Percentiles rank a stretch among this genome's conserved stretches.
These are phyloP conservation scores for Lecanicillium sp. DNA, from an alignment of 2,329 filamentous ascomycete species.

Conservation along the genomic window DNA sequence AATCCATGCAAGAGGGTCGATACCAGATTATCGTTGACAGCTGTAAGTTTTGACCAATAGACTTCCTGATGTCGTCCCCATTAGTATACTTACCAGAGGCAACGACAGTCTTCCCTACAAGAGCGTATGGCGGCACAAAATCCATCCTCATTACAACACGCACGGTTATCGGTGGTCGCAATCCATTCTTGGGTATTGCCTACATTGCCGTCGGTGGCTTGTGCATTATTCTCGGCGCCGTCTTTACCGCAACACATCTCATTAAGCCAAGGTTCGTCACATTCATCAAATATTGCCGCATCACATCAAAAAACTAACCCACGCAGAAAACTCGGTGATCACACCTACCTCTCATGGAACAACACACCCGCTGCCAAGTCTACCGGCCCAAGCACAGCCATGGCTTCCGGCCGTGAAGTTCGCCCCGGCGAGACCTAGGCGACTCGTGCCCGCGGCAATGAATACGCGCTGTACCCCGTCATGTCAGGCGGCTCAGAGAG, in stretches of 20 bases:
- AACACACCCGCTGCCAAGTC: conserved; percentile 40
- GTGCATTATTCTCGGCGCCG: conserved; percentile 76
- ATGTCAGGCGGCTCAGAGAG: background rate
- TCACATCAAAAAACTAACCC: too few relatives aligned
- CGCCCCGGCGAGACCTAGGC: conserved; percentile 35
- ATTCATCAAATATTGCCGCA: too few relatives aligned
- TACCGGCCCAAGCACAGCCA: conserved; percentile 32
- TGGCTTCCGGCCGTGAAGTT: conserved; percentile 49
- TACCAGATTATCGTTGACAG: conserved; percentile 73
- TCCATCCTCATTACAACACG: conserved; percentile 81
- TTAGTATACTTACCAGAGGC: too few relatives aligned
- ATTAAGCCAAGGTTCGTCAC: conserved; percentile 74
- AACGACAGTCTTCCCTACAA: conserved; percentile 71
- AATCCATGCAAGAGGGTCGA: conserved; percentile 56
- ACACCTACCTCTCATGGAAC: conserved; percentile 97
- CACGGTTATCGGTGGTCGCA: conserved; percentile 89
- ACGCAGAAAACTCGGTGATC: conserved; percentile 88
- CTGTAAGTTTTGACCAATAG: conserved; percentile 51
- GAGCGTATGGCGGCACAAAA: conserved; percentile 76
- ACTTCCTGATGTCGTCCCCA: too few relatives aligned
- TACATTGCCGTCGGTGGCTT: conserved; percentile 91
- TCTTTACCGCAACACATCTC: conserved; percentile 87
- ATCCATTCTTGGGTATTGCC: conserved; percentile 91
- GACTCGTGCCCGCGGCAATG: conserved; percentile 12
- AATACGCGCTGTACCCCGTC: too few relatives aligned